phyloP scores from a whole-genome alignment of 306 rosid species.

The Carpinus viminea region DNA sequence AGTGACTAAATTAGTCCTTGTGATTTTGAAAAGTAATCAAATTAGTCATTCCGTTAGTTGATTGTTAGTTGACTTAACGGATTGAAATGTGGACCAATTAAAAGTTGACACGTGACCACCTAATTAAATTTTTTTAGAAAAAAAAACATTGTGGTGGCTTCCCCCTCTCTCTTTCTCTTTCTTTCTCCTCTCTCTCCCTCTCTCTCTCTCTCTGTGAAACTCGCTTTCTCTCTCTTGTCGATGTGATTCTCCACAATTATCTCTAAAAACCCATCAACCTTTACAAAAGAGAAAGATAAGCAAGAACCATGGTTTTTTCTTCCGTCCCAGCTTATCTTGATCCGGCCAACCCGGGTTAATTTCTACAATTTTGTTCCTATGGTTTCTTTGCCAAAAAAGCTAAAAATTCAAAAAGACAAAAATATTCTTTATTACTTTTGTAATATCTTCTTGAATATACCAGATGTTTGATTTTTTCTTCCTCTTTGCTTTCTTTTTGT shows the following conservation, averaged over 20 bases:
- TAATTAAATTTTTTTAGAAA: too few species aligned
- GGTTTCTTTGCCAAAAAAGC: slow-evolving; percentile 11
- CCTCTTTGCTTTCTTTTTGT: slow-evolving; percentile 3
- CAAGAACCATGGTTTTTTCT: slow-evolving; percentile 76
- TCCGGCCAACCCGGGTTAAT: slow-evolving; percentile 65
- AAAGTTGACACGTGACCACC: too few species aligned
- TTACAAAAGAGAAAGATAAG: slow-evolving; percentile 63
- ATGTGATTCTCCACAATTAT: slow-evolving; percentile 60
- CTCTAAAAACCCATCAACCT: slow-evolving; percentile 52
- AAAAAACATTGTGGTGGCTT: too few species aligned
- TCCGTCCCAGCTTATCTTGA: slow-evolving; percentile 90
- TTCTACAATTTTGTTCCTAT: slow-evolving; percentile 34
- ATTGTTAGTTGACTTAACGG: too few species aligned
- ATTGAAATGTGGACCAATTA: too few species aligned
- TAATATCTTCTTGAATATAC: slow-evolving; percentile 75
- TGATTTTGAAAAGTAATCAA: too few species aligned
- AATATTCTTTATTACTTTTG: slow-evolving; percentile 58
- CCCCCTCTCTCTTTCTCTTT: slow-evolving; percentile 13
- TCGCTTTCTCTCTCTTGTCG: slow-evolving; percentile 41
- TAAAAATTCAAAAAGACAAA: slow-evolving; percentile 44
- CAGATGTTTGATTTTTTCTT: slow-evolving; percentile 44
- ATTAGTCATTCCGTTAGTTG: too few species aligned
- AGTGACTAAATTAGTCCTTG: too few species aligned
- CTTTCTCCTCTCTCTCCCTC: slow-evolving; percentile 32
- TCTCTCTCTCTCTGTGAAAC: too few species aligned